phyloP scores from a whole-genome alignment of 148 eudicot species.

The Rhododendron mucronatum region DNA sequence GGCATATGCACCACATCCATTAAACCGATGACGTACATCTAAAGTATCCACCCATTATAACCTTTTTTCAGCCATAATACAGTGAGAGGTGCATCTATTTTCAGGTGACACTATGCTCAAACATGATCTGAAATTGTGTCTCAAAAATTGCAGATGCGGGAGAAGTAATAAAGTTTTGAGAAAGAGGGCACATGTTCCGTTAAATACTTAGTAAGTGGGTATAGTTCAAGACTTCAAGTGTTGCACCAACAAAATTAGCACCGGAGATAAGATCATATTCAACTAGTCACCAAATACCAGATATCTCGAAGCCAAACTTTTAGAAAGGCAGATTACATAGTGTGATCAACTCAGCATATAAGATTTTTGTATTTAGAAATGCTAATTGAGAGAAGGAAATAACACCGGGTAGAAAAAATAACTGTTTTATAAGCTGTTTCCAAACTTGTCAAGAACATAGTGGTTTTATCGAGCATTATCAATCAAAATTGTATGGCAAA shows the following conservation, averaged over 20 bases:
- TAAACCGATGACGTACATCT: neutral
- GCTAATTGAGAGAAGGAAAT: neutral
- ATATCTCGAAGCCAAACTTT: neutral
- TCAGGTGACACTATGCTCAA: neutral
- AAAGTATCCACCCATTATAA: neutral
- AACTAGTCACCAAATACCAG: neutral
- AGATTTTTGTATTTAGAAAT: neutral
- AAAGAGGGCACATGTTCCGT: neutral
- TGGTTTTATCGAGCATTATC: neutral
- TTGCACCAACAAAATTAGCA: neutral
- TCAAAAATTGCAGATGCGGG: neutral
- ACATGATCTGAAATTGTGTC: neutral
- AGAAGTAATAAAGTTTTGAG: neutral
- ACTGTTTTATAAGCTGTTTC: neutral
- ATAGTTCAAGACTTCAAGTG: neutral
- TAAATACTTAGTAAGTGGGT: too few relatives aligned
- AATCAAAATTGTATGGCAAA: neutral
- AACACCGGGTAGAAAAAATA: neutral
- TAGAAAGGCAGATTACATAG: neutral
- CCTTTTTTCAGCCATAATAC: neutral
- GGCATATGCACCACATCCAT: neutral
- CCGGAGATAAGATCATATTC: neutral
- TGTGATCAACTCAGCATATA: neutral
- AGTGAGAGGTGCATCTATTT: neutral
- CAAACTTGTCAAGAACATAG: neutral